phyloP scores from a whole-genome alignment of 2,329 filamentous ascomycete species.

The Neocatenulostroma microsporum region DNA sequence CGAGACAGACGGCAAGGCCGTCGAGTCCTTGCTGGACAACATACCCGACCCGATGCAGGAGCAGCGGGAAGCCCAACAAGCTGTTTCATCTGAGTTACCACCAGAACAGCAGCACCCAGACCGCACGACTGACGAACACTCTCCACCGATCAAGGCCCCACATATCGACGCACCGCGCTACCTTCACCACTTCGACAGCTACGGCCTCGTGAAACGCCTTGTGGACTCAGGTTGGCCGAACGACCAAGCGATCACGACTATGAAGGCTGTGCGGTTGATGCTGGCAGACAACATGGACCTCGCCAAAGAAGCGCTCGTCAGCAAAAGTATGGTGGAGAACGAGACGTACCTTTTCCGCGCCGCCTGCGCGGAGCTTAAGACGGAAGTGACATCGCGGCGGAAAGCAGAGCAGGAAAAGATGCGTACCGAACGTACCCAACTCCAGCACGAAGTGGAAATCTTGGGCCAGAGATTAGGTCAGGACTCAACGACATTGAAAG shows the following conservation, averaged over 20 bases:
- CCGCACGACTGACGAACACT: slow-evolving; percentile 30
- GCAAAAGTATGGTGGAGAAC: slow-evolving; percentile 89
- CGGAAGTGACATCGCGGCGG: slow-evolving; percentile 73
- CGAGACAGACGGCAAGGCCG: slow-evolving; percentile 1
- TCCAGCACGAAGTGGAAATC: slow-evolving; percentile 96
- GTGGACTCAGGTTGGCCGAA: slow-evolving; percentile 62
- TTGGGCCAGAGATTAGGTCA: slow-evolving; percentile 76
- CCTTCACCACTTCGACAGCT: slow-evolving; percentile 95
- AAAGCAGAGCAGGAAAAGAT: slow-evolving; percentile 71
- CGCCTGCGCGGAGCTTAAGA: slow-evolving; percentile 83
- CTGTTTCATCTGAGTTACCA: no score
- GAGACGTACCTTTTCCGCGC: slow-evolving; percentile 88
- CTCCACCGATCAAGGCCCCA: slow-evolving; percentile 43
- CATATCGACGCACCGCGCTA: slow-evolving; percentile 69
- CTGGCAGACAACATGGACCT: slow-evolving; percentile 72
- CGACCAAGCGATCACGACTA: slow-evolving; percentile 70
- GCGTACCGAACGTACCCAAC: slow-evolving; percentile 70
- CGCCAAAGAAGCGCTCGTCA: slow-evolving; percentile 71
- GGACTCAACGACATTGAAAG: slow-evolving; percentile 71
- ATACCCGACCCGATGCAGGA: slow-evolving; percentile 24
- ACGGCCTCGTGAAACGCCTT: slow-evolving; percentile 75
- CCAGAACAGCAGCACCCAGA: background rate
- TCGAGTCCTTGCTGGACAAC: slow-evolving; percentile 23
- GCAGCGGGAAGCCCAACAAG: slow-evolving; percentile 14
- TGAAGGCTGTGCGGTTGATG: slow-evolving; percentile 81